These are phyloP conservation scores for Takakia lepidozioides DNA, from an alignment of 225 moss, liverwort and hornwort genomes.

Conservation along the genomic window DNA sequence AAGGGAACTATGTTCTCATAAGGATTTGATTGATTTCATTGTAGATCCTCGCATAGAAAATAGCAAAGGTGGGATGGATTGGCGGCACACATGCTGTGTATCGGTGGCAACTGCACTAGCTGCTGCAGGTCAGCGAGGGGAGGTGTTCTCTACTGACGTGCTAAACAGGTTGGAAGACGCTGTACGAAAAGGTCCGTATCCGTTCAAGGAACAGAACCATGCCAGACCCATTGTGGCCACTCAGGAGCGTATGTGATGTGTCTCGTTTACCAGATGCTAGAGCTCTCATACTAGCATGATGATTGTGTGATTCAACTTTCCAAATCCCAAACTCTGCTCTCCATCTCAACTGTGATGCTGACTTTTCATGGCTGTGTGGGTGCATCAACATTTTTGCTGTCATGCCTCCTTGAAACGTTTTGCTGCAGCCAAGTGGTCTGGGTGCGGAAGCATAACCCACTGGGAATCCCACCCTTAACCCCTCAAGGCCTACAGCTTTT, in stretches of 20 bases:
- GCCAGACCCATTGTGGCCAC: conserved; percentile 51
- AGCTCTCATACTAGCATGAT: too few species aligned
- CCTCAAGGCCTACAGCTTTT: too few species aligned
- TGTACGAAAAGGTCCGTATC: conserved; percentile 49
- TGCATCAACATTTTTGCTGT: too few species aligned
- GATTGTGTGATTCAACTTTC: too few species aligned
- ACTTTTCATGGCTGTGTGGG: too few species aligned
- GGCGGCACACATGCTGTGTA: conserved; percentile 68
- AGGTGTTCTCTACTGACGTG: conserved; percentile 31
- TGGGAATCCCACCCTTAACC: too few species aligned
- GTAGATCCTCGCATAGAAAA: conserved; percentile 50
- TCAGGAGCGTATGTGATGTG: conserved; percentile 43
- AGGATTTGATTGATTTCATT: conserved; percentile 47
- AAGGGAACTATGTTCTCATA: conserved; percentile 39
- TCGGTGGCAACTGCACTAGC: conserved; percentile 49
- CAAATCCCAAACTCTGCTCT: too few species aligned
- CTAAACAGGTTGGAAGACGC: conserved; percentile 47
- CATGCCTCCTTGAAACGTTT: too few species aligned
- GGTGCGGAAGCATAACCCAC: too few species aligned
- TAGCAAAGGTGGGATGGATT: conserved; percentile 56
- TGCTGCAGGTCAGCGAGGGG: conserved; percentile 42
- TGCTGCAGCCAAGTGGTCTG: too few species aligned
- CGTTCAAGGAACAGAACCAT: conserved; percentile 27
- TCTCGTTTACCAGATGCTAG: too few species aligned
- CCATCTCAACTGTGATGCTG: too few species aligned